A percentile compares a stretch with the other conserved stretches of the same genome.
These are phyloP conservation scores for Albophoma yamanashiensis DNA, from an alignment of 2,329 filamentous ascomycete genomes.

Conservation along the genomic window DNA sequence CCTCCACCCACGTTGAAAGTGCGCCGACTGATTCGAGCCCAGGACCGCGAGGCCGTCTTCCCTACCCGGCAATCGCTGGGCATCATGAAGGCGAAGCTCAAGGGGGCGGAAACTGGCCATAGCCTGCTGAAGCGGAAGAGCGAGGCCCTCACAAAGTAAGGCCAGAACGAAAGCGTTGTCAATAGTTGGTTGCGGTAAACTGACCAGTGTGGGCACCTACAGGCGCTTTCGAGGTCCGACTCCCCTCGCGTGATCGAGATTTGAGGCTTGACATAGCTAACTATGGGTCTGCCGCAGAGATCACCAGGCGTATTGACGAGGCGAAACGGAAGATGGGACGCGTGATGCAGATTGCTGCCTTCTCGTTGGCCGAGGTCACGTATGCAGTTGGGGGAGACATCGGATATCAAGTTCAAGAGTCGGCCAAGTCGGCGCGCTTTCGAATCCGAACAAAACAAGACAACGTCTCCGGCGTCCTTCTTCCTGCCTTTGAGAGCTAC, in stretches of 20 bases:
- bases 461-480: conserved; percentile 92
- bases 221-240: conserved; percentile 76
- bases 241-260: neutral
- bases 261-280: conserved; percentile 2
- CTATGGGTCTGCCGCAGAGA: conserved; percentile 47
- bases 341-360: conserved; percentile 98
- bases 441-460: conserved; percentile 91
- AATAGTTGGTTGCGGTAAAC: neutral
- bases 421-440: conserved; percentile 85
- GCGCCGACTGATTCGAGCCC: neutral
- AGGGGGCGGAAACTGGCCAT: conserved; percentile 84
- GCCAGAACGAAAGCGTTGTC: conserved; percentile 13
- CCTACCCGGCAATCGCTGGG: conserved; percentile 94
- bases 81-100: conserved; percentile 96
- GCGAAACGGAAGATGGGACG: conserved; percentile 98
- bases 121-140: conserved; percentile 95
- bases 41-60: conserved; percentile 96
- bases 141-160: conserved; percentile 90
- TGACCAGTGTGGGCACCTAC: conserved; percentile 4
- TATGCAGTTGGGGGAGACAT: conserved; percentile 96
- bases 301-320: conserved; percentile 93
- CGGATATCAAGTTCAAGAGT: conserved; percentile 94
- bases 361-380: conserved; percentile 93
- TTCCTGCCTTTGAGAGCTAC: conserved; percentile 90
- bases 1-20: neutral